A percentile compares a stretch with the other conserved stretches of the same genome.
Conservation (phyloP, 371 early-diverging fungal genomes). For the Circinella umbellata region DNA sequence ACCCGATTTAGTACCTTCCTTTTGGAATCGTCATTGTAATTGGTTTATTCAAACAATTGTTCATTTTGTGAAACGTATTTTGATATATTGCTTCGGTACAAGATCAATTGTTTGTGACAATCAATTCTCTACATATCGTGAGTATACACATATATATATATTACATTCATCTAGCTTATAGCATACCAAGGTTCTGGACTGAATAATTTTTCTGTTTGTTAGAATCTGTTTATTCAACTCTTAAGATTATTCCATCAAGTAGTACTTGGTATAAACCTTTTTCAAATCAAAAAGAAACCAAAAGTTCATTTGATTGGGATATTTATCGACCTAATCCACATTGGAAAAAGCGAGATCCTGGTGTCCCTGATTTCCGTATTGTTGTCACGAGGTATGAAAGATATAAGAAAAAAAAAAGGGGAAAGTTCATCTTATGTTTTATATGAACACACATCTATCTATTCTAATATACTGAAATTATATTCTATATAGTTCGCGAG, state of each 20-base stretch:
- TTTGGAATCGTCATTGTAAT: neutral
- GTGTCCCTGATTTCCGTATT: slow-evolving; percentile 52
- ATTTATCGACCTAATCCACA: slow-evolving; percentile 56
- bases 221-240: slow-evolving; percentile 29
- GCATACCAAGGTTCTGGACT: neutral
- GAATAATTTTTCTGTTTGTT: neutral
- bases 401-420: too few species aligned
- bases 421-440: too few species aligned
- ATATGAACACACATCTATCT: too few species aligned
- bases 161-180: too few species aligned
- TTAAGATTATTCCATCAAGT: slow-evolving; percentile 28
- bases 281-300: neutral
- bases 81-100: slow-evolving; percentile 1
- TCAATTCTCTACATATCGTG: slow-evolving; percentile 16
- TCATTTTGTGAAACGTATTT: neutral
- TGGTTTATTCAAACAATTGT: neutral
- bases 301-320: slow-evolving; percentile 43
- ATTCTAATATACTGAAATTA: neutral
- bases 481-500: neutral
- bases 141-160: too few species aligned
- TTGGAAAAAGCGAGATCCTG: slow-evolving; percentile 60
- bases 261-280: slow-evolving; percentile 32
- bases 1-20: too few species aligned
- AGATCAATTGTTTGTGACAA: slow-evolving; percentile 1
- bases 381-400: slow-evolving; percentile 36